Evolutionary conservation across 164 flowering plant genomes (phyloP).

Genomic region (Echeveria elegans): DNA sequence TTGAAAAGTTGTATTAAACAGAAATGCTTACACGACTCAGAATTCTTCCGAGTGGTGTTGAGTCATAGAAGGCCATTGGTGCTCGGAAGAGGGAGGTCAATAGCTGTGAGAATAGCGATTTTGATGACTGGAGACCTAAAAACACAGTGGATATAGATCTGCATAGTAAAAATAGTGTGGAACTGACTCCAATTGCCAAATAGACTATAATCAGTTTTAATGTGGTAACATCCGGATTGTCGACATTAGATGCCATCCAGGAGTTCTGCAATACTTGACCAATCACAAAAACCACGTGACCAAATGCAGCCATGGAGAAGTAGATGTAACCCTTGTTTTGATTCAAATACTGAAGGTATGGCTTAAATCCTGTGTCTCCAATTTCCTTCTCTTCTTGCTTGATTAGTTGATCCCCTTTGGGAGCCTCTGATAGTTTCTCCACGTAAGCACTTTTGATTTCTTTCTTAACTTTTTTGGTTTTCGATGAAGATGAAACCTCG

Average conservation of each 20-base stretch:
- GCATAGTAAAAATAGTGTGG: slow-evolving; percentile 18
- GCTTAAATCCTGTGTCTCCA: slow-evolving; percentile 29
- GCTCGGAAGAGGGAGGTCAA: slow-evolving; percentile 37
- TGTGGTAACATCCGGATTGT: slow-evolving; percentile 20
- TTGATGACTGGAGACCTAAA: slow-evolving; percentile 30
- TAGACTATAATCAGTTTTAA: slow-evolving; percentile 23
- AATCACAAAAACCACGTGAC: slow-evolving; percentile 22
- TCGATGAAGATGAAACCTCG: slow-evolving; percentile 14
- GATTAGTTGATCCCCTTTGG: slow-evolving; percentile 27
- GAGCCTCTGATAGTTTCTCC: slow-evolving; percentile 15
- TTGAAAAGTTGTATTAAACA: background rate
- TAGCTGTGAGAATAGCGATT: slow-evolving; percentile 28
- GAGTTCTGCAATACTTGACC: slow-evolving; percentile 31
- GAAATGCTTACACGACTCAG: slow-evolving; percentile 33
- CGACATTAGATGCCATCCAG: slow-evolving; percentile 41
- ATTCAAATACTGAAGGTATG: slow-evolving; percentile 28
- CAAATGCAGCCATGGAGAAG: slow-evolving; percentile 19
- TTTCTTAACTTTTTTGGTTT: slow-evolving; percentile 6
- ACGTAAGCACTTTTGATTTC: slow-evolving; percentile 22
- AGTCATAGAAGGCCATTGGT: slow-evolving; percentile 48
- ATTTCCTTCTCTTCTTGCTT: slow-evolving; percentile 33
- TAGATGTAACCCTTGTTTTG: slow-evolving; percentile 31
- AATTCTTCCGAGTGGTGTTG: slow-evolving; percentile 43
- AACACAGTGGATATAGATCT: slow-evolving; percentile 22
- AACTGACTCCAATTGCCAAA: slow-evolving; percentile 18